These are phyloP conservation scores for Tillandsia fasciculata DNA, from an alignment of 176 grass and related monocot species.

Conservation along the genomic window DNA sequence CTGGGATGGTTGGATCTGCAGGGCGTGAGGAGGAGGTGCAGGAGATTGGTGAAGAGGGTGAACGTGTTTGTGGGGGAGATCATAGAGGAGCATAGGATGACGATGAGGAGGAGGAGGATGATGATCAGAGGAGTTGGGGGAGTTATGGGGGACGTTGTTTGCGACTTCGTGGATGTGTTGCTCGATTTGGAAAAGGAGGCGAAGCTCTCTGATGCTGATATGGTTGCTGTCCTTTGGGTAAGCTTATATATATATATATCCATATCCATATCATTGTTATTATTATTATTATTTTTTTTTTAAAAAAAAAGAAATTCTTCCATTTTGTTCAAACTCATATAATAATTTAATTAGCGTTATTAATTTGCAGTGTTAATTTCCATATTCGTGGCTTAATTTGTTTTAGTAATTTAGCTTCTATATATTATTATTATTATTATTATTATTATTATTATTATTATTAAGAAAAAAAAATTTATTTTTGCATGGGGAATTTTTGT, in stretches of 20 bases:
- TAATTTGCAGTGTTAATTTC: too few relatives aligned
- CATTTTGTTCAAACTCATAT: too few relatives aligned
- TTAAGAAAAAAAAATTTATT: too few relatives aligned
- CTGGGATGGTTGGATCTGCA: constrained; percentile 50
- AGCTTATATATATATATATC: constrained; percentile 7
- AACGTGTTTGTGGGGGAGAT: constrained; percentile 47
- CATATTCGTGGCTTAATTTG: too few relatives aligned
- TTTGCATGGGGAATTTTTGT: too few relatives aligned
- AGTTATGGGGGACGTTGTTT: not conserved
- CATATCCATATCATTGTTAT: not conserved
- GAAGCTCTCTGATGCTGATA: constrained; percentile 58
- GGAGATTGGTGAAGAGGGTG: constrained; percentile 32
- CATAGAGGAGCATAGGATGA: constrained; percentile 46
- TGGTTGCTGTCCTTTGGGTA: constrained; percentile 85
- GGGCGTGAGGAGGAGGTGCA: constrained; percentile 48
- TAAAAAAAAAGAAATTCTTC: too few relatives aligned
- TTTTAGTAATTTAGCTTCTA: not conserved
- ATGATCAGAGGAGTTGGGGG: not conserved
- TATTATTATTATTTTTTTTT: too few relatives aligned
- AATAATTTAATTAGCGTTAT: too few relatives aligned
- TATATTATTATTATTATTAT: not conserved
- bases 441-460: not conserved
- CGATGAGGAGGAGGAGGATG: not conserved
- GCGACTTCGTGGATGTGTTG: constrained; percentile 59
- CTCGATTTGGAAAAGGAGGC: constrained; percentile 43